These are phyloP conservation scores for Magnusiomyces tetraspermus DNA, from an alignment of 1,139 yeast species.

Conservation along the genomic window DNA sequence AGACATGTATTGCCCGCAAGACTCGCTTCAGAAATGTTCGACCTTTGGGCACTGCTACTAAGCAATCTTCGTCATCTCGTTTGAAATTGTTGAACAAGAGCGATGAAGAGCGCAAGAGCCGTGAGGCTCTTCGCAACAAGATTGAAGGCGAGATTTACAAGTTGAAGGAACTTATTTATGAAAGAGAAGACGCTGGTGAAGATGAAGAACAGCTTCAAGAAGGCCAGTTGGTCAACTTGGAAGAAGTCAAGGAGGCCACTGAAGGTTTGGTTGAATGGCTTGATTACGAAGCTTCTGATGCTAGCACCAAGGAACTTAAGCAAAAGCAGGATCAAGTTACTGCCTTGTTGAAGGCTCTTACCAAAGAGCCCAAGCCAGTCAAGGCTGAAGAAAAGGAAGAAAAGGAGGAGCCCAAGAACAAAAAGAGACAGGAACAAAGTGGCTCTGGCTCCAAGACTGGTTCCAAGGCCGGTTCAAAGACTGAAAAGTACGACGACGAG, in stretches of 20 bases:
- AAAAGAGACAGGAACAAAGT: too few relatives aligned
- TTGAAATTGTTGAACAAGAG: conserved; percentile 23
- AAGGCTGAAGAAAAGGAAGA: conserved; percentile 1
- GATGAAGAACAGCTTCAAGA: background rate
- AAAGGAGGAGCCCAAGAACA: conserved; percentile 1
- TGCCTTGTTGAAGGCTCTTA: background rate
- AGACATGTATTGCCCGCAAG: background rate
- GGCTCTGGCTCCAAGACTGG: too few relatives aligned
- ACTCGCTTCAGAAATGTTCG: conserved; percentile 17
- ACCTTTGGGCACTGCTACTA: conserved; percentile 29
- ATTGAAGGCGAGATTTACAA: conserved; percentile 31
- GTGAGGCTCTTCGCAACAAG: conserved; percentile 29
- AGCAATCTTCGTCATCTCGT: conserved; percentile 23
- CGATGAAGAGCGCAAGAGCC: conserved; percentile 27
- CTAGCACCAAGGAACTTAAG: conserved; percentile 1
- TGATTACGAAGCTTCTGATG: conserved; percentile 4
- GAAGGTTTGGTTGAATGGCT: conserved; percentile 5
- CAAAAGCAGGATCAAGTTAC: background rate
- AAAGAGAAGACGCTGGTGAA: conserved; percentile 1
- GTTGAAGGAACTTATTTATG: conserved; percentile 16
- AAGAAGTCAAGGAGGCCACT: background rate
- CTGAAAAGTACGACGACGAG: background rate
- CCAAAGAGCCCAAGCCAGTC: background rate
- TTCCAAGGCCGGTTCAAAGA: too few relatives aligned
- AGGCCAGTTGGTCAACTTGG: background rate